Evolutionary conservation across 805 yeast genomes (phyloP).

Genomic region (Wilhelminamyces savonicus): DNA sequence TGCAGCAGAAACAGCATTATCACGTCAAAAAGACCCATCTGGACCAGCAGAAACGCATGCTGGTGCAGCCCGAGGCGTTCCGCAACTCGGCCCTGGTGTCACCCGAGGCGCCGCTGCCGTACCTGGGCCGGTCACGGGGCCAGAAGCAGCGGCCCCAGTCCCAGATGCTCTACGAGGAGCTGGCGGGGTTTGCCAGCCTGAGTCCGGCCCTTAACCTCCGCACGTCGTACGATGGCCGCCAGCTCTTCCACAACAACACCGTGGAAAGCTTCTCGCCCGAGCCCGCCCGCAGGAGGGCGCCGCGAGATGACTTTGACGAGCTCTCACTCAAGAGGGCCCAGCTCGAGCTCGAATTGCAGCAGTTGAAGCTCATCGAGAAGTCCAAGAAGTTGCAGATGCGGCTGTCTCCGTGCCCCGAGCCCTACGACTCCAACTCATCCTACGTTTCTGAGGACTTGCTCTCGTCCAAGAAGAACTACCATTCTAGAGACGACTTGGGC

Average conservation of each 20-base stretch:
- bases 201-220: no score
- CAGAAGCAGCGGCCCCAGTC: no score
- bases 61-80: slow-evolving; percentile 1
- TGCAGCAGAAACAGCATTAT: slow-evolving; percentile 26
- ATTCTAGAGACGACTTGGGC: slow-evolving; percentile 30
- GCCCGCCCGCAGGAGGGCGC: neutral
- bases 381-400: slow-evolving; percentile 5
- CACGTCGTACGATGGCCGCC: neutral
- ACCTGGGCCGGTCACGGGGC: no score
- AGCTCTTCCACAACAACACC: slow-evolving; percentile 14
- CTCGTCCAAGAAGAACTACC: slow-evolving; percentile 25
- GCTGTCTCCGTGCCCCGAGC: neutral
- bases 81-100: no score
- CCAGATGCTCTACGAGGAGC: no score
- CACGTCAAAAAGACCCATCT: slow-evolving; percentile 14
- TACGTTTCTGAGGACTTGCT: slow-evolving; percentile 29
- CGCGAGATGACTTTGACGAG: slow-evolving; percentile 18
- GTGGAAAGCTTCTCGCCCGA: slow-evolving; percentile 23
- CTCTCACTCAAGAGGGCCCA: slow-evolving; percentile 30
- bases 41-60: slow-evolving; percentile 7
- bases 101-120: no score
- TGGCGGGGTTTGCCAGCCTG: no score
- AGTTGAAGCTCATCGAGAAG: slow-evolving; percentile 24
- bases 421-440: slow-evolving; percentile 16
- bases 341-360: slow-evolving; percentile 32